Conservation (phyloP, 768 basidiomycete genomes). For the Kondoa subrosea region DNA sequence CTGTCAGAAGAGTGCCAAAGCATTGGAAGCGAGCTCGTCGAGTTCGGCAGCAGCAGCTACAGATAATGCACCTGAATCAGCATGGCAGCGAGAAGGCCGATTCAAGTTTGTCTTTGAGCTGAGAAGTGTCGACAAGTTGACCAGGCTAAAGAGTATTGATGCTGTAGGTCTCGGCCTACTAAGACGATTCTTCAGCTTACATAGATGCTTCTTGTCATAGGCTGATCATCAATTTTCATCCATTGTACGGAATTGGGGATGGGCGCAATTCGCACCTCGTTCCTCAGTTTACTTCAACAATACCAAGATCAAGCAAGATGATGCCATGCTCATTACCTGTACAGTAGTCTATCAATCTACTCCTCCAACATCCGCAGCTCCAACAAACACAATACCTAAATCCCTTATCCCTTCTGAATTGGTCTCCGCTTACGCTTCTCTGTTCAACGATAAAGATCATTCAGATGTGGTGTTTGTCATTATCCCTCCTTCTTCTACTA, state of each 20-base stretch:
- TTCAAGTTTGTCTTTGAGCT: conserved; percentile 6
- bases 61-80: not conserved
- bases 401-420: conserved; percentile 32
- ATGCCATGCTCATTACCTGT: conserved; percentile 33
- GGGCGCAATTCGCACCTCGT: conserved; percentile 5
- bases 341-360: conserved; percentile 33
- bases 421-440: conserved; percentile 30
- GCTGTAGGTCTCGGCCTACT: not conserved
- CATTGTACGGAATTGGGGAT: conserved; percentile 20
- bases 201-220: not conserved
- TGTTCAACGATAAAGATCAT: conserved; percentile 34
- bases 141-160: not conserved
- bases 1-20: not conserved
- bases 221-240: conserved; percentile 15
- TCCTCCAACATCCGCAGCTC: conserved; percentile 24
- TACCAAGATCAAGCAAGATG: conserved; percentile 23
- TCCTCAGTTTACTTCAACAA: conserved; percentile 27
- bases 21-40: not conserved
- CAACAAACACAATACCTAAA: conserved; percentile 15
- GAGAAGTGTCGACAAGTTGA: not conserved
- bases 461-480: conserved; percentile 34
- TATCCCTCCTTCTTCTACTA: conserved; percentile 11
- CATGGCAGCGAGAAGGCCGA: conserved; percentile 2
- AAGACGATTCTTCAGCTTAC: not conserved
- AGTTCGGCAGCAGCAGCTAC: conserved; percentile 11